A percentile compares a stretch with the other conserved stretches of the same genome.
These are phyloP conservation scores for Acacia acuminata DNA, from an alignment of 306 rosid species.

Conservation along the genomic window DNA sequence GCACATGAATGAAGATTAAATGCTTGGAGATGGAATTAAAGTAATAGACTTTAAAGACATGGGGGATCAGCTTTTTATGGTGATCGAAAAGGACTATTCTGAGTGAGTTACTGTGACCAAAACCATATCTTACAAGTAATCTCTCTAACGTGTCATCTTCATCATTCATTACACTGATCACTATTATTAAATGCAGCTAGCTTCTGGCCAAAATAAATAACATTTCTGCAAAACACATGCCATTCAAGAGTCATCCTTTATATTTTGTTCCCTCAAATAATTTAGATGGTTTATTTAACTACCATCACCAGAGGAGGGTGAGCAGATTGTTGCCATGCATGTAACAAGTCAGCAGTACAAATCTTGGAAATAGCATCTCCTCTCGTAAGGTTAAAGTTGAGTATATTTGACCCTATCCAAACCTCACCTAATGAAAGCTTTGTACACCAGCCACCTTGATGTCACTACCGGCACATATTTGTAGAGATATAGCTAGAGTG, in stretches of 20 bases:
- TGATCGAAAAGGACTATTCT: background rate
- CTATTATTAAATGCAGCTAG: background rate
- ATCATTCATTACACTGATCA: background rate
- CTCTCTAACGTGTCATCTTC: background rate
- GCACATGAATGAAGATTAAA: background rate
- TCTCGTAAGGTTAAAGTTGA: too few relatives aligned
- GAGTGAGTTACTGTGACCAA: conserved; percentile 3
- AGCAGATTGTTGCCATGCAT: too few relatives aligned
- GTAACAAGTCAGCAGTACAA: too few relatives aligned
- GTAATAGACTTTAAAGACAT: conserved; percentile 4
- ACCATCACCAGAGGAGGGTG: background rate
- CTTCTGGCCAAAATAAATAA: background rate
- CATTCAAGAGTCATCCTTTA: background rate
- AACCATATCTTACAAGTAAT: background rate
- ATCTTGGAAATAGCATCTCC: too few relatives aligned
- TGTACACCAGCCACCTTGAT: too few relatives aligned
- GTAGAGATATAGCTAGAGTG: background rate
- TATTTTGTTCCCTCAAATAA: background rate
- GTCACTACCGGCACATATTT: background rate
- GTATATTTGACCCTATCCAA: too few relatives aligned
- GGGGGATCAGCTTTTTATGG: conserved; percentile 25
- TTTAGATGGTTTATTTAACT: background rate
- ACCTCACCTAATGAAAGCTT: too few relatives aligned
- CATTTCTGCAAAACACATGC: background rate
- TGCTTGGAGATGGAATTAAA: background rate